These are phyloP conservation scores for Colletotrichum sp. DNA, from an alignment of 2,329 filamentous ascomycete species.

Conservation along the genomic window DNA sequence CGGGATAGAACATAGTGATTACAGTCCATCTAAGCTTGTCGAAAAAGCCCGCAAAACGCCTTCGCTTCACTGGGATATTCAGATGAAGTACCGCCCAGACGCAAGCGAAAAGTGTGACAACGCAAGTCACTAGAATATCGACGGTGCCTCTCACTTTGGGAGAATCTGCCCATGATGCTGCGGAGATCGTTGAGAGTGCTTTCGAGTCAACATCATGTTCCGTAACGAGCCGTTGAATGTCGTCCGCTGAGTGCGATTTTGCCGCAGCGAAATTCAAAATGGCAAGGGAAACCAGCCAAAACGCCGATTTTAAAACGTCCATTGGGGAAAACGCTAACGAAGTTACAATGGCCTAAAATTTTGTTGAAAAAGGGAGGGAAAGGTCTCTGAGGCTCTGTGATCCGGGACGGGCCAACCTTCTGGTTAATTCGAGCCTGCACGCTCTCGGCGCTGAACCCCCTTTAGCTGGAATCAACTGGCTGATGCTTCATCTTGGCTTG, in stretches of 20 bases:
- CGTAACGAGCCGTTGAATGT: not conserved
- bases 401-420: not conserved
- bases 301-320: accelerated
- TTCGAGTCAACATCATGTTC: not conserved
- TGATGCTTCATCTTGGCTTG: not conserved
- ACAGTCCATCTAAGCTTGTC: slow-evolving; percentile 33
- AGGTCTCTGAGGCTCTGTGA: accelerated
- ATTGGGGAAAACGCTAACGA: accelerated
- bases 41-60: not conserved
- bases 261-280: not conserved
- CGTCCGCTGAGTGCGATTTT: not conserved
- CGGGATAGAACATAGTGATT: slow-evolving; percentile 34
- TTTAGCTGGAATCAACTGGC: accelerated
- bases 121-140: slow-evolving; percentile 37
- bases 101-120: slow-evolving; percentile 37
- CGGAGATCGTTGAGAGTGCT: not conserved
- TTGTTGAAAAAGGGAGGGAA: not conserved
- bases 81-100: slow-evolving; percentile 42
- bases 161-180: not conserved
- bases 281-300: not conserved
- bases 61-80: slow-evolving; percentile 33
- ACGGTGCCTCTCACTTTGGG: slow-evolving; percentile 33
- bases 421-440: accelerated
- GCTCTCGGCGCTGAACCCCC: accelerated
- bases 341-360: not conserved